phyloP scores from a whole-genome alignment of 768 basidiomycete species.

The Termitomyces sp. region DNA sequence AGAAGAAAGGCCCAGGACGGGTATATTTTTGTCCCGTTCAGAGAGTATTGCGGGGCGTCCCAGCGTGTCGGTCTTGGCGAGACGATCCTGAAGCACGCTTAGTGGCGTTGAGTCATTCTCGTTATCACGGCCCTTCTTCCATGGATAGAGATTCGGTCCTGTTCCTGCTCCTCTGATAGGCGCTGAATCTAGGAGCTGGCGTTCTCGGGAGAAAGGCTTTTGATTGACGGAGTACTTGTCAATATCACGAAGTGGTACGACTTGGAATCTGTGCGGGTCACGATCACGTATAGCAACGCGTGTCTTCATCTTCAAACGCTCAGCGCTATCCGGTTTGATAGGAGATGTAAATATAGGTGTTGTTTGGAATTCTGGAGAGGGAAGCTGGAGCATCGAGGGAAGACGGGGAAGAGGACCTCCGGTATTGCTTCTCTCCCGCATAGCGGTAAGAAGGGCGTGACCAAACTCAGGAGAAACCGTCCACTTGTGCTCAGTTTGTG shows the following conservation, averaged over 20 bases:
- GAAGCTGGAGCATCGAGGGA: conserved; percentile 15
- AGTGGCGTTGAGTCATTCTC: conserved; percentile 4
- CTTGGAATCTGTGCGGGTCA: conserved; percentile 40
- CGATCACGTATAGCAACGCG: conserved; percentile 41
- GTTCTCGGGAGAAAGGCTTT: background rate
- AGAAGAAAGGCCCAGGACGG: background rate
- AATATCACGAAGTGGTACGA: conserved; percentile 37
- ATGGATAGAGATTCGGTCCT: background rate
- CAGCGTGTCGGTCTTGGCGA: background rate
- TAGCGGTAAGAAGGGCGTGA: conserved; percentile 13
- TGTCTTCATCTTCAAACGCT: conserved; percentile 39
- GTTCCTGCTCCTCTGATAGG: background rate
- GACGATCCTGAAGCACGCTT: background rate
- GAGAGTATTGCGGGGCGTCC: conserved; percentile 1
- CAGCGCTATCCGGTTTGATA: conserved; percentile 15
- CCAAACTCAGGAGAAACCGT: conserved; percentile 17
- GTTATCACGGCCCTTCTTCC: conserved; percentile 5
- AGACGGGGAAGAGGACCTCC: conserved; percentile 15
- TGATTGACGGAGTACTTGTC: conserved; percentile 2
- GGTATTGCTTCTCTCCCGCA: conserved; percentile 13
- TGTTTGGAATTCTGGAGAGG: conserved; percentile 9
- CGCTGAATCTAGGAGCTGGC: background rate
- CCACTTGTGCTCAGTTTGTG: conserved; percentile 11
- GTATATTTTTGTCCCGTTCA: conserved; percentile 8
- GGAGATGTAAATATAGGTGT: conserved; percentile 5